Evolutionary conservation across 2,329 filamentous ascomycete genomes (phyloP).

Genomic region (Xylaria sp.): DNA sequence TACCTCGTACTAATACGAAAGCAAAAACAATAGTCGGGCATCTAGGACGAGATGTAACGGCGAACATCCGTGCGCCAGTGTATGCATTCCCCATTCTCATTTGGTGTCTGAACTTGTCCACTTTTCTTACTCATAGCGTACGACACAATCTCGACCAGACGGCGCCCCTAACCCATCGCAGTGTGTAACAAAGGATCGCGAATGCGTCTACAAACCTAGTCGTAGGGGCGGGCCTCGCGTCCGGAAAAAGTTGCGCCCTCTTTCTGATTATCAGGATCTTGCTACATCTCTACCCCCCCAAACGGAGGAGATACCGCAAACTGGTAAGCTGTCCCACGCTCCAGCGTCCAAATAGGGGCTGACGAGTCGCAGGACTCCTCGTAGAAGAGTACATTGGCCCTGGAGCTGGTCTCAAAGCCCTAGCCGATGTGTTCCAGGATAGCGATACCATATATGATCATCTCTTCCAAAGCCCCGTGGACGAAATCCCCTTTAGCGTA

Average conservation of each 20-base stretch:
- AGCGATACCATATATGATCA: conserved; percentile 56
- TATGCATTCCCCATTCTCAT: conserved; percentile 38
- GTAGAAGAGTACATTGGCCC: conserved; percentile 52
- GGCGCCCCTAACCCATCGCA: conserved; percentile 35
- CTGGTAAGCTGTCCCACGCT: conserved; percentile 36
- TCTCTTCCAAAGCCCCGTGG: conserved; percentile 43
- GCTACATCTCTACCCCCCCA: conserved; percentile 37
- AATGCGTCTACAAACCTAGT: conserved; percentile 52
- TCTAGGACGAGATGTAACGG: conserved; percentile 56
- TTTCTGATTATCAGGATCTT: conserved; percentile 39
- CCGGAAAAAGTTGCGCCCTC: conserved; percentile 46
- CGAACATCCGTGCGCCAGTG: conserved; percentile 50
- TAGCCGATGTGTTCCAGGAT: conserved; percentile 53
- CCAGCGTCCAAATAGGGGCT: conserved; percentile 4
- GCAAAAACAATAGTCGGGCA: conserved; percentile 44
- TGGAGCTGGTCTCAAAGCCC: conserved; percentile 53
- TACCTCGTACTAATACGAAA: conserved; percentile 29
- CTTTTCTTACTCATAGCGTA: conserved; percentile 13
- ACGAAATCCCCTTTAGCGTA: conserved; percentile 24
- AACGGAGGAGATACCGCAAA: conserved; percentile 40
- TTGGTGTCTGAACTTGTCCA: conserved; percentile 2
- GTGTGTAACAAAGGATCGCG: conserved; percentile 48
- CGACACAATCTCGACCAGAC: conserved; percentile 11
- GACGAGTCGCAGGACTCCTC: conserved; percentile 30
- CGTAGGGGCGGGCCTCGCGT: conserved; percentile 51